Percentiles rank a stretch among this genome's conserved stretches.
Evolutionary conservation across 768 basidiomycete genomes (phyloP).

Genomic region (Trametes cubensis): DNA sequence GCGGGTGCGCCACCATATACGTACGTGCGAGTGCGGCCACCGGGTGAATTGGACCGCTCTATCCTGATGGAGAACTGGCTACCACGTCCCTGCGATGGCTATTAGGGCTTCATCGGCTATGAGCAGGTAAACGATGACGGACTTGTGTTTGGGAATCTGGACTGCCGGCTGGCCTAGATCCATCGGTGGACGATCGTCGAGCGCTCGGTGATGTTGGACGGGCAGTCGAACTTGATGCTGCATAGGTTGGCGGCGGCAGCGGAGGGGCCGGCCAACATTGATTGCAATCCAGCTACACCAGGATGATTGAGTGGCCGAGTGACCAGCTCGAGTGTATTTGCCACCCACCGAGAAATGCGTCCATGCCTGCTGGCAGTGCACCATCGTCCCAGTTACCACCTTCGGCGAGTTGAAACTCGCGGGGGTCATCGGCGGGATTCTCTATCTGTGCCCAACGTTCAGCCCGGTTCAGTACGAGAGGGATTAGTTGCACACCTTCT

Average conservation of each 20-base stretch:
- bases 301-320: background rate
- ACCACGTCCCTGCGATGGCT: conserved; percentile 1
- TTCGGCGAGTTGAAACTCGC: conserved; percentile 53
- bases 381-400: conserved; percentile 32
- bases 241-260: background rate
- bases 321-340: background rate
- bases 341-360: conserved; percentile 51
- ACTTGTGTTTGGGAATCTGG: background rate
- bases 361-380: conserved; percentile 35
- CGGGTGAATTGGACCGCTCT: conserved; percentile 28
- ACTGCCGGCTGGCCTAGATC: background rate
- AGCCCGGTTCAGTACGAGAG: background rate
- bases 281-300: conserved; percentile 24
- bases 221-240: conserved; percentile 7
- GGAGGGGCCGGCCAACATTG: conserved; percentile 20
- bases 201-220: conserved; percentile 6
- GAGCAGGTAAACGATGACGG: conserved; percentile 1
- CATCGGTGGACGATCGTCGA: conserved; percentile 4
- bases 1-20: conserved; percentile 41
- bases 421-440: conserved; percentile 73
- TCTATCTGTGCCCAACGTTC: conserved; percentile 56
- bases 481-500: conserved; percentile 54
- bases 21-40: conserved; percentile 38
- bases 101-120: conserved; percentile 21
- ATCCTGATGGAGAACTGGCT: conserved; percentile 27